Percentiles rank a stretch among this genome's conserved stretches.
Conservation (phyloP, 78 protist species). For the Dictyostelium capitatum region DNA sequence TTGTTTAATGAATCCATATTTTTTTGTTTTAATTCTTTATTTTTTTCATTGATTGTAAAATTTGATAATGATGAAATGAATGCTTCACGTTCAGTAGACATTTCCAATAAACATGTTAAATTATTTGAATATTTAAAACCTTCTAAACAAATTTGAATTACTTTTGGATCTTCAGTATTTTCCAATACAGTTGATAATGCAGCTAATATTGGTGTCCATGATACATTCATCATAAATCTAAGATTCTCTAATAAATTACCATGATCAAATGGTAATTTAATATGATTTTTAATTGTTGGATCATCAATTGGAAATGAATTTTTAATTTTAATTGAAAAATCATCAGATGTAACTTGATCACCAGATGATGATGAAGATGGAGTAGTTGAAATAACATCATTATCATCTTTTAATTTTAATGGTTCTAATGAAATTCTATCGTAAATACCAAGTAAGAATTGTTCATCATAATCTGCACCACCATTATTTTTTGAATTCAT, state of each 20-base stretch:
- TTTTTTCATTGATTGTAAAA: conserved; percentile 88
- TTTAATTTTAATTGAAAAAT: conserved; percentile 10
- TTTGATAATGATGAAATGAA: conserved; percentile 94
- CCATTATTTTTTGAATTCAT: conserved; percentile 72
- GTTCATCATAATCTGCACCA: conserved; percentile 52
- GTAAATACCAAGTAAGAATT: conserved; percentile 58
- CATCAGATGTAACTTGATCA: conserved; percentile 19
- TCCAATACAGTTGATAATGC: conserved; percentile 90
- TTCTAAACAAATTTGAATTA: conserved; percentile 83
- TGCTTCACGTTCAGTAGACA: conserved; percentile 94
- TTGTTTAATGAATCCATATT: conserved; percentile 91
- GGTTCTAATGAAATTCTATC: conserved; percentile 83
- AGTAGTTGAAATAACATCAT: background rate
- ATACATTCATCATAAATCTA: conserved; percentile 81
- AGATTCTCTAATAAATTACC: conserved; percentile 77
- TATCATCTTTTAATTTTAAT: conserved; percentile 77
- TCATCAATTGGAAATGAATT: conserved; percentile 32
- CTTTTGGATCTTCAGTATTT: conserved; percentile 61
- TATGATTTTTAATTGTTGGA: background rate
- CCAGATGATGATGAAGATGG: background rate
- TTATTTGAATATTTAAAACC: conserved; percentile 90
- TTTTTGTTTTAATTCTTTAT: conserved; percentile 84
- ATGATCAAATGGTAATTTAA: conserved; percentile 32
- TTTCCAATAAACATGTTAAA: conserved; percentile 81
- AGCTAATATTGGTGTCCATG: conserved; percentile 89